A percentile compares a stretch with the other conserved stretches of the same genome.
phyloP scores from a whole-genome alignment of 2,329 filamentous ascomycete species.

The Mollisia scopiformis region DNA sequence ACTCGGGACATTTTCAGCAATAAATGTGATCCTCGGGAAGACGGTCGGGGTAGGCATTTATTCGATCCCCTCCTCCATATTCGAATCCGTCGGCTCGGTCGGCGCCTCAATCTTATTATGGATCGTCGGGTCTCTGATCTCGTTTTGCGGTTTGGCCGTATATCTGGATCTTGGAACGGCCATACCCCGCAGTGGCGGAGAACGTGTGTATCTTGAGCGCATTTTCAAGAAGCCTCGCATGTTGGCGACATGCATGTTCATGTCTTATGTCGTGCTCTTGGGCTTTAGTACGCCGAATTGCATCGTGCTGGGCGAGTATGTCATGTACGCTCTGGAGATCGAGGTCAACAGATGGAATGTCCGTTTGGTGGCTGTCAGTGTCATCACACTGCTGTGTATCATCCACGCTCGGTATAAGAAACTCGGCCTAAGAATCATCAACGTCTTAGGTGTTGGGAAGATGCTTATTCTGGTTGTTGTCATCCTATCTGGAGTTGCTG shows the following conservation, averaged over 20 bases:
- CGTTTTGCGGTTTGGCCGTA: conserved; percentile 48
- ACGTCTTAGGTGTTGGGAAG: conserved; percentile 52
- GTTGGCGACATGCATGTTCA: conserved; percentile 56
- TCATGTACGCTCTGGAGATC: conserved; percentile 47
- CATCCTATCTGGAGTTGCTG: conserved; percentile 46
- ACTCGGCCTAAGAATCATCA: conserved; percentile 51
- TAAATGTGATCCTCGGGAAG: conserved; percentile 43
- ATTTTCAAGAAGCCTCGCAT: conserved; percentile 54
- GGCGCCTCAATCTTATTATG: conserved; percentile 57
- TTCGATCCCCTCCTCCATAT: conserved; percentile 60
- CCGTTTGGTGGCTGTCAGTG: conserved; percentile 48
- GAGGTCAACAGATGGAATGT: conserved; percentile 51
- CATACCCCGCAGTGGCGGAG: conserved; percentile 51
- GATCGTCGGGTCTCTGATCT: conserved; percentile 52
- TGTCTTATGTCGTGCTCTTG: conserved; percentile 51
- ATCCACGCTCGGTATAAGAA: conserved; percentile 50
- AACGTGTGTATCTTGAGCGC: conserved; percentile 56
- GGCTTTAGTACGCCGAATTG: conserved; percentile 56
- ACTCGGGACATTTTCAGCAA: conserved; percentile 40
- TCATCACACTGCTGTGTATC: conserved; percentile 49
- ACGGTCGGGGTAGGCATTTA: conserved; percentile 51
- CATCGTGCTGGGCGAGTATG: conserved; percentile 54
- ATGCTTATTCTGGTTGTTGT: conserved; percentile 51
- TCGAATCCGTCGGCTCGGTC: conserved; percentile 55
- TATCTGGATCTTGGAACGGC: conserved; percentile 50